Evolutionary conservation across 805 yeast genomes (phyloP).

Genomic region (Wickerhamiella sergipiensis): DNA sequence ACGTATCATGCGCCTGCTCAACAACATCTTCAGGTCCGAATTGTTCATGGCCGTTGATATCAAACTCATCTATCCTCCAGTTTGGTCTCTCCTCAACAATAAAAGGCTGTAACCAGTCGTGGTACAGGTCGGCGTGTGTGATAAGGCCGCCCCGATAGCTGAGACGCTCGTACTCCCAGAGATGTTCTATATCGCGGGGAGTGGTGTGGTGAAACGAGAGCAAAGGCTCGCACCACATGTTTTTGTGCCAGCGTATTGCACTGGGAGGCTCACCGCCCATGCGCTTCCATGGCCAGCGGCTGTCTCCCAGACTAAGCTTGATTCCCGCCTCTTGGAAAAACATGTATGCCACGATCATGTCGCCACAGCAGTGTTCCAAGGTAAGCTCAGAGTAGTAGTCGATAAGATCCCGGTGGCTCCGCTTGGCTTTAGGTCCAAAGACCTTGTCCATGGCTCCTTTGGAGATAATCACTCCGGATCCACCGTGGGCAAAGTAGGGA

Average conservation of each 20-base stretch:
- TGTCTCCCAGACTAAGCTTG: background rate
- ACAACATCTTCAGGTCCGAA: background rate
- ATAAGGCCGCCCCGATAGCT: slow-evolving; percentile 14
- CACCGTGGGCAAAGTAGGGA: slow-evolving; percentile 27
- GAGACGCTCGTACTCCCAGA: slow-evolving; percentile 25
- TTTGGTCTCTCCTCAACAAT: slow-evolving; percentile 12
- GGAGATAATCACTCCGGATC: slow-evolving; percentile 25
- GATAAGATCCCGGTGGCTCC: slow-evolving; percentile 2
- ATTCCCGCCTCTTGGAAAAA: slow-evolving; percentile 13
- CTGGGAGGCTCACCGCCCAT: slow-evolving; percentile 24
- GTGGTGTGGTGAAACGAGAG: slow-evolving; percentile 23
- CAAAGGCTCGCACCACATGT: slow-evolving; percentile 23
- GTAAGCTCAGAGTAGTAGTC: slow-evolving; percentile 16
- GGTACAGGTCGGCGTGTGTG: slow-evolving; percentile 22
- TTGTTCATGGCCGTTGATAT: background rate
- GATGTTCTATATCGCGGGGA: slow-evolving; percentile 19
- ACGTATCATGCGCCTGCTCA: no score
- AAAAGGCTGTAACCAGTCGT: slow-evolving; percentile 23
- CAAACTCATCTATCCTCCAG: slow-evolving; percentile 15
- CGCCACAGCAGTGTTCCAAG: slow-evolving; percentile 24
- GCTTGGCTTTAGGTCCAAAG: slow-evolving; percentile 14
- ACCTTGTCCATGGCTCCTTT: slow-evolving; percentile 20
- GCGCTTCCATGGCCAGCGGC: background rate
- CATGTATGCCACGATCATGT: slow-evolving; percentile 21
- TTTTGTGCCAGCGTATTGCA: slow-evolving; percentile 8